Evolutionary conservation across 352 stramenopile species (phyloP), one percentile per base, ranked within the genome.

Genomic region (Globisporangium okanoganense): DNA sequence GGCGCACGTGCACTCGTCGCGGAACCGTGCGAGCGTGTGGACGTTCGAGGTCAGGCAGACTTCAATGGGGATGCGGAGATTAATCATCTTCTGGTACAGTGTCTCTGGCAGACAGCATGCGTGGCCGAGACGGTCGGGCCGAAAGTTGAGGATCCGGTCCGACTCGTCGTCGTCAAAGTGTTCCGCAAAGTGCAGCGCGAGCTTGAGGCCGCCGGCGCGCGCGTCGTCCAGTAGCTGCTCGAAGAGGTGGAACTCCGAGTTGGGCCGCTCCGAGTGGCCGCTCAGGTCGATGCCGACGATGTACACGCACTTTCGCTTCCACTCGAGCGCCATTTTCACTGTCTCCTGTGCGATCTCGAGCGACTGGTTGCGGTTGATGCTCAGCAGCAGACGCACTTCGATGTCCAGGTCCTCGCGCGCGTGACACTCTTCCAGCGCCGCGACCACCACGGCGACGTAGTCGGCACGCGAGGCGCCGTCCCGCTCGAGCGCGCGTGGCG

Each of bases 21-120:
- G 73, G 55, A 91, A 90, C 44, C 94, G 77, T 47, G 87, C 89
- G 54, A 98, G 75, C 20, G 93, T 98, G 74, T 97, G 87, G 27
- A 96, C 82, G 71, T 98, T 98, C 18, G 89, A 98, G 7, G 92
- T 98, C 22, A 97, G 79, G 70, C 95, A 98, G 6, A 92, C 74
- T 72, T 98, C 95, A 47, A 98, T 86, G 6, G 93, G 92, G 58
- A 98, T 96, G 20, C 72, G 73, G 16, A 78, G 58, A 22, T 51
- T 33, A 24, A 87, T 61, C 66, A 98, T 82, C 56, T 80, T 76
- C 44, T 82, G 25, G 69, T 94, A 90, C 13, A 93, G 75, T 14
- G 62, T 61, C 33, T 92, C 69, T 5, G 89, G 77, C 16, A 98
- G 62, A 36, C 89, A 89, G 33, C 96, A 87, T 18, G 91, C 91